These are phyloP conservation scores for Colletotrichum sp. DNA, from an alignment of 2,329 filamentous ascomycete species.

Conservation along the genomic window DNA sequence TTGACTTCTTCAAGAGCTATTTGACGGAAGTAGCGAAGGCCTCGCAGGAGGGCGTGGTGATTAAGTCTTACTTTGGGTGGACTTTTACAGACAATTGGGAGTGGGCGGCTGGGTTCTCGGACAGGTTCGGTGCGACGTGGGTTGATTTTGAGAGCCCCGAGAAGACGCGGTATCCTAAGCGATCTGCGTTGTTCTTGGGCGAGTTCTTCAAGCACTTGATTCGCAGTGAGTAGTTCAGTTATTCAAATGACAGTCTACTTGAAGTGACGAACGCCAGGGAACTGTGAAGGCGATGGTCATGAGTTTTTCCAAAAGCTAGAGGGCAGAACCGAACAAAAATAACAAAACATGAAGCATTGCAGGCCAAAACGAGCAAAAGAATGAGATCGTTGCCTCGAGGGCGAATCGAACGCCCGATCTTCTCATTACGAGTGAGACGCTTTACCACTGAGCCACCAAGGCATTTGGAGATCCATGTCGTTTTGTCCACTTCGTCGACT, in stretches of 20 bases:
- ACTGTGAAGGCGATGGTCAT: neutral
- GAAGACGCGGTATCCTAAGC: constrained; percentile 39
- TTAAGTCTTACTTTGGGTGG: constrained; percentile 46
- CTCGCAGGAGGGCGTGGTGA: constrained; percentile 39
- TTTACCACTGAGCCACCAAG: constrained; percentile 24
- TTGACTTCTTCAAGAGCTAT: constrained; percentile 43
- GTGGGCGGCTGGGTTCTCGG: constrained; percentile 45
- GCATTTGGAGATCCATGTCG: neutral
- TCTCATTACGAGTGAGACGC: constrained; percentile 24
- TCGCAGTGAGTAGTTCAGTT: neutral
- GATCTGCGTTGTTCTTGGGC: constrained; percentile 33
- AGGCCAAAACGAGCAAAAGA: neutral
- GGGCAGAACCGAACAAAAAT: neutral
- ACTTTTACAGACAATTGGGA: constrained; percentile 50
- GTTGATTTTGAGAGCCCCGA: constrained; percentile 41
- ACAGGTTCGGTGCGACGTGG: constrained; percentile 45
- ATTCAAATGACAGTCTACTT: neutral
- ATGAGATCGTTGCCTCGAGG: constrained; percentile 8
- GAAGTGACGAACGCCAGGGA: neutral
- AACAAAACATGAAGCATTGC: neutral
- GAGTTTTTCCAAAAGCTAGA: neutral
- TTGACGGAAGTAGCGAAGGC: constrained; percentile 41
- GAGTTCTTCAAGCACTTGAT: constrained; percentile 34
- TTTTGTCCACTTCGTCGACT: accelerated
- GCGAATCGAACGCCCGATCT: constrained; percentile 24